These are phyloP conservation scores for Bipolaris cookei DNA, from an alignment of 2,329 filamentous ascomycete genomes.

Conservation along the genomic window DNA sequence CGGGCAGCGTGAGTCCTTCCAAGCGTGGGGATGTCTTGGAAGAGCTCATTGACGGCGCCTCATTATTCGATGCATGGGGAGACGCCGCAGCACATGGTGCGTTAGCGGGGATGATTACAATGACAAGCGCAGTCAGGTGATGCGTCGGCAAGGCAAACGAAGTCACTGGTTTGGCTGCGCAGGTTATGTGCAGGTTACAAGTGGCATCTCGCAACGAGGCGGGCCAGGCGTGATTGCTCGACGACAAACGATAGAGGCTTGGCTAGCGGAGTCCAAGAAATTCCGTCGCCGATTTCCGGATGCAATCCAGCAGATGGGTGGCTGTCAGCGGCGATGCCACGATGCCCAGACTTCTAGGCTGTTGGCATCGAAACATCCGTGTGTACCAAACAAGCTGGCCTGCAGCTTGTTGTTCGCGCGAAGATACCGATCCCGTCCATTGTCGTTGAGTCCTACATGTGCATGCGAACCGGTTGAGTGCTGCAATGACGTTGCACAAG, in stretches of 20 bases:
- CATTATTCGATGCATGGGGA: constrained; percentile 21
- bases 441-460: background rate
- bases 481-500: background rate
- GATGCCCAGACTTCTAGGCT: constrained; percentile 39
- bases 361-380: constrained; percentile 23
- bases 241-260: constrained; percentile 37
- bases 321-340: constrained; percentile 28
- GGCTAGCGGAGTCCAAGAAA: constrained; percentile 44
- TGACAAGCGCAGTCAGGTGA: constrained; percentile 2
- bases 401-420: constrained; percentile 6
- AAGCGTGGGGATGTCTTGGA: constrained; percentile 33
- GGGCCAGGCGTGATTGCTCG: constrained; percentile 13
- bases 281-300: constrained; percentile 32
- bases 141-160: constrained; percentile 3
- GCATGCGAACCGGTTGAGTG: background rate
- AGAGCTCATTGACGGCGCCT: constrained; percentile 25
- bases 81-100: background rate
- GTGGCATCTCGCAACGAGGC: background rate
- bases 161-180: constrained; percentile 5
- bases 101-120: constrained; percentile 4
- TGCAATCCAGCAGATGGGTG: constrained; percentile 16
- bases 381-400: background rate
- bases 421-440: constrained; percentile 8
- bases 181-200: constrained; percentile 10
- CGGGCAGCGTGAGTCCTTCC: constrained; percentile 41